phyloP scores from a whole-genome alignment of 225 moss, liverwort and hornwort genomes.

The Bryoerythrophyllum caledonicum region DNA sequence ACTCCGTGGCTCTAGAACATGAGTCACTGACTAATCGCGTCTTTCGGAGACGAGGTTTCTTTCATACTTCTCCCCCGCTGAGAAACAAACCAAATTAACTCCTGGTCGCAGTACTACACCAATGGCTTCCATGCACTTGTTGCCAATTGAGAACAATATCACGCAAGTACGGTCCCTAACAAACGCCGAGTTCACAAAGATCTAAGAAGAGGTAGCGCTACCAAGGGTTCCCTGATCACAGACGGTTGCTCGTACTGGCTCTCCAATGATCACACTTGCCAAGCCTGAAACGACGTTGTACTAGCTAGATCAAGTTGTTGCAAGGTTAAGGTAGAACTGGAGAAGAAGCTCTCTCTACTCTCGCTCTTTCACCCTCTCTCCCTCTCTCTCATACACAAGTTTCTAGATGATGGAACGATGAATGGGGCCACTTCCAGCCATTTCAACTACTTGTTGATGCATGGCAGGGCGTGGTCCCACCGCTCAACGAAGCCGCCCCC shows the following conservation, averaged over 20 bases:
- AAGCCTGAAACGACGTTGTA: background rate
- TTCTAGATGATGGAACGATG: background rate
- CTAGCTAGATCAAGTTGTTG: background rate
- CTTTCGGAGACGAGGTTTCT: conserved; percentile 20
- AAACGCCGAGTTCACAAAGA: background rate
- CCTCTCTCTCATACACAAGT: background rate
- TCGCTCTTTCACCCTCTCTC: background rate
- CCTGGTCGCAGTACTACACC: background rate
- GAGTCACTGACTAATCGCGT: background rate
- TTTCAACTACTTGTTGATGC: conserved; percentile 10
- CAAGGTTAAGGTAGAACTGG: background rate
- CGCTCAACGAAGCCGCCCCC: background rate
- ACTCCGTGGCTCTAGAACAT: background rate
- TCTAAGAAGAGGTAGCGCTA: background rate
- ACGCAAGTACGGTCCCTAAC: background rate
- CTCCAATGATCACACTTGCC: too few species aligned
- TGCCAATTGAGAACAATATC: background rate
- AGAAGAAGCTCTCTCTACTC: background rate
- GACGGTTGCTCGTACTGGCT: background rate
- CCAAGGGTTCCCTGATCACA: conserved; percentile 15
- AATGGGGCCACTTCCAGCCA: conserved; percentile 20
- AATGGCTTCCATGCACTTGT: background rate
- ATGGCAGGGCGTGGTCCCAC: background rate
- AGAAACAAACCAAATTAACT: too few species aligned
- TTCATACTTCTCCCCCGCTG: conserved; percentile 8